Base-by-base conservation (phyloP, 177 flowering plant genomes). In the Vitis hybrid region DNA sequence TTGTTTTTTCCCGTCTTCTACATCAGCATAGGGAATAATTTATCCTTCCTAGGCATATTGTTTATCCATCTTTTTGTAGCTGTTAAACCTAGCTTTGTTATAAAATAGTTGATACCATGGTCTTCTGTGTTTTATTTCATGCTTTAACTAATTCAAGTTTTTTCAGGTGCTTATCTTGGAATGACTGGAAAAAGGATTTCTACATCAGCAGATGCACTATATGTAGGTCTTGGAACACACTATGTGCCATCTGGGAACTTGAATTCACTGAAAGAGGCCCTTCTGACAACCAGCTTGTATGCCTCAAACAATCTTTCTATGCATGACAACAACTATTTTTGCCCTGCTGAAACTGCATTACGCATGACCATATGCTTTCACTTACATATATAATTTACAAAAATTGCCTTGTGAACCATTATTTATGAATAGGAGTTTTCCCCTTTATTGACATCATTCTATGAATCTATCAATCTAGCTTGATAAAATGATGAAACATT, bases 161-260 rank as follows among this genome's bases (percentile, higher is more conserved):
- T 12, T 81, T 75, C 86, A 95, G 99, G 99, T 74, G 82, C 92
- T 68, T 95, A 95, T 78, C 92, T 95, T 79, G 99, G 96, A 60
- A 58, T 95, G 85, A 93, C 98, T 73, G 98, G 96, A 26, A 91
- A 83, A 62, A 87, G 99, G 78, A 82, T 93, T 67, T 87, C 93
- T 40, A 83, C 94, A 50, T 89, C 99, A 30, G 91, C 94, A 72
- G 99, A 95, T 87, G 98, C 97, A 14, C 78, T 95, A 23, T 93
- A 75, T 57, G 85, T 85, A 6, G 98, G 99, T 45, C 94, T 95
- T 75, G 99, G 98, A 55, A 86, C 92, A 23, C 98, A 95, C 78
- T 90, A 85, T 76, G 92, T 95, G 45, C 96, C 97, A 76, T 91
- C 98, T 63, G 87, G 79, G 52, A 91, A 80, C 72, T 77, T 93